Evolutionary conservation across 208 protist genomes (phyloP).

Genomic region (Acanthamoeba culbertsoni): DNA sequence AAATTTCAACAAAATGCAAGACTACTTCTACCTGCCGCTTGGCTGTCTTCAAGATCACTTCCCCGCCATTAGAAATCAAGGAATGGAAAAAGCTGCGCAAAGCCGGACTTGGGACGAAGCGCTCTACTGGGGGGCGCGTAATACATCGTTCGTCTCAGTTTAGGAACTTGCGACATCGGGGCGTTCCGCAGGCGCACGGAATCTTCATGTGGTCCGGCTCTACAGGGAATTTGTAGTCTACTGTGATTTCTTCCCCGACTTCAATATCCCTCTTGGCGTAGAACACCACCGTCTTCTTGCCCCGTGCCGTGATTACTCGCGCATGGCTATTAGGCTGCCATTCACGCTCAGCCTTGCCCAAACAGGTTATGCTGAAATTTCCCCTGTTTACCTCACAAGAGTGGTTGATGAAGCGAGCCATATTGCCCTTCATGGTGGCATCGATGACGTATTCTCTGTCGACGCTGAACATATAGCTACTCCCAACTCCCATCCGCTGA

Average conservation of each 20-base stretch:
- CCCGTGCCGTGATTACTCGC: slow-evolving; percentile 75
- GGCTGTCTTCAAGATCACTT: too few species aligned
- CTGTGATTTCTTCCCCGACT: slow-evolving; percentile 83
- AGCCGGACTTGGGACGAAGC: too few species aligned
- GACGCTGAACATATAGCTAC: slow-evolving; percentile 85
- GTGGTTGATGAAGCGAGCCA: slow-evolving; percentile 91
- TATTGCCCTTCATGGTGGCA: slow-evolving; percentile 85
- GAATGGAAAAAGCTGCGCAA: too few species aligned
- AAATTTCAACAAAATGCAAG: too few species aligned
- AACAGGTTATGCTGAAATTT: too few species aligned
- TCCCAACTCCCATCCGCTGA: slow-evolving; percentile 77
- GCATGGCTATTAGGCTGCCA: slow-evolving; percentile 86
- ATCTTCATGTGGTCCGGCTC: slow-evolving; percentile 83
- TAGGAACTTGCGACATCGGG: slow-evolving; percentile 70
- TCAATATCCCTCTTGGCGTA: slow-evolving; percentile 81
- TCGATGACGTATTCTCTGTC: slow-evolving; percentile 86
- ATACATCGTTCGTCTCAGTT: too few species aligned
- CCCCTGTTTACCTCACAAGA: slow-evolving; percentile 87
- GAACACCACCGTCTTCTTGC: slow-evolving; percentile 83
- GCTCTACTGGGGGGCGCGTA: too few species aligned
- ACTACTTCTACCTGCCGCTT: too few species aligned
- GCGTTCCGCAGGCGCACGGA: slow-evolving; percentile 81
- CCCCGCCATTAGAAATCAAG: too few species aligned
- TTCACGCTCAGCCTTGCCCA: too few species aligned
- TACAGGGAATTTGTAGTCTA: slow-evolving; percentile 87